phyloP scores from a whole-genome alignment of 805 yeast genomes.

The Yamadazyma kitorensis region DNA sequence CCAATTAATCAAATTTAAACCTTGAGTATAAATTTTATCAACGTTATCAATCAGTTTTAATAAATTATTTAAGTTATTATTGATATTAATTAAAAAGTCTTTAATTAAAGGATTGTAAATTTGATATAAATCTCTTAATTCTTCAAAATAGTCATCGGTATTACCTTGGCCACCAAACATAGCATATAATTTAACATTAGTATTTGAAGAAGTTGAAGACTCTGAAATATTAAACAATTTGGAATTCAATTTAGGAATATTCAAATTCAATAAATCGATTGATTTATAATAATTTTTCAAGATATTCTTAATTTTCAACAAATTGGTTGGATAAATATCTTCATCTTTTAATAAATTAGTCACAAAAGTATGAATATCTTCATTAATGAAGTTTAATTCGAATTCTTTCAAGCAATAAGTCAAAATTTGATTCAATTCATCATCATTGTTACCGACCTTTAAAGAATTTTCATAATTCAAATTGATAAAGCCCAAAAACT shows the following conservation, averaged over 20 bases:
- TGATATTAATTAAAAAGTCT: constrained; percentile 69
- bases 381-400: constrained; percentile 65
- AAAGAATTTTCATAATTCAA: background rate
- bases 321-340: constrained; percentile 57
- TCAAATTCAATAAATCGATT: constrained; percentile 21
- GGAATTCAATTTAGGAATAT: constrained; percentile 22
- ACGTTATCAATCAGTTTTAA: constrained; percentile 73
- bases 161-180: constrained; percentile 99
- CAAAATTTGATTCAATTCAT: constrained; percentile 68
- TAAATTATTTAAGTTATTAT: constrained; percentile 62
- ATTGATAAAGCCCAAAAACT: constrained; percentile 70
- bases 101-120: constrained; percentile 70
- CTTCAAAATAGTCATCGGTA: constrained; percentile 96
- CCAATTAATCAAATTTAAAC: constrained; percentile 88
- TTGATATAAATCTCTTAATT: constrained; percentile 79
- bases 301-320: constrained; percentile 66
- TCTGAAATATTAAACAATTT: constrained; percentile 64
- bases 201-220: constrained; percentile 16
- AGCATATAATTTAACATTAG: constrained; percentile 62
- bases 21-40: constrained; percentile 88
- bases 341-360: constrained; percentile 57
- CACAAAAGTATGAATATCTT: constrained; percentile 87
- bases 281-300: constrained; percentile 72
- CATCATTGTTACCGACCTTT: constrained; percentile 29
- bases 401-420: constrained; percentile 75